Percentiles rank a stretch among this genome's conserved stretches.
Conservation (phyloP, 805 yeast species). For the Saccharomycopsis sp. region DNA sequence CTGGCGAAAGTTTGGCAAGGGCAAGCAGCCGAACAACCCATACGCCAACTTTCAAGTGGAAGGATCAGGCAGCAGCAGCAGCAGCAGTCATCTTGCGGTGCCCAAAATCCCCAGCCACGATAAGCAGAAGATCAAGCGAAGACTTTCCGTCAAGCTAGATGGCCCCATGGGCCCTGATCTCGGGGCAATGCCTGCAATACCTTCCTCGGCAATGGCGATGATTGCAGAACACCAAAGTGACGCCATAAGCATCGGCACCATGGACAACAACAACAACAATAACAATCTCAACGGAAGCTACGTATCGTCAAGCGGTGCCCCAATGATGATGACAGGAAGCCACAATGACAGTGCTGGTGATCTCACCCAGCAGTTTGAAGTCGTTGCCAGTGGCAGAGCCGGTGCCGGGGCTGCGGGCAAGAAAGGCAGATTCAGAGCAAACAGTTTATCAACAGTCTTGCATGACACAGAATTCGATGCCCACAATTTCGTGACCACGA, state of each 20-base stretch:
- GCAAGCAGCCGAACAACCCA: conserved; percentile 10
- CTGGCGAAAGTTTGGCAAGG: conserved; percentile 17
- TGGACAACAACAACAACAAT: conserved; percentile 23
- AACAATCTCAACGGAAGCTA: too few relatives aligned
- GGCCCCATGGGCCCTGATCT: conserved; percentile 15
- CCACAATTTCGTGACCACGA: conserved; percentile 36
- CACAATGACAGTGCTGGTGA: too few relatives aligned
- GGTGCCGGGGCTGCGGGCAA: conserved; percentile 11
- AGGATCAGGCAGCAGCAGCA: not conserved
- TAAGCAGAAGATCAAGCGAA: conserved; percentile 18
- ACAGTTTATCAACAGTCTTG: conserved; percentile 27
- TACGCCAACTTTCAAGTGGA: conserved; percentile 18
- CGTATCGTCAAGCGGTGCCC: not conserved
- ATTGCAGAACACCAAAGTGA: conserved; percentile 12
- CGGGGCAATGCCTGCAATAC: conserved; percentile 17
- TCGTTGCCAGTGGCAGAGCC: conserved; percentile 10
- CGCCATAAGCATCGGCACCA: conserved; percentile 18
- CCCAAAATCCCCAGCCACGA: conserved; percentile 18
- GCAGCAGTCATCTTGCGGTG: too few relatives aligned
- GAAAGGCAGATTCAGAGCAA: conserved; percentile 23
- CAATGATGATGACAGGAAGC: too few relatives aligned
- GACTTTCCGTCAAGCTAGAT: conserved; percentile 18
- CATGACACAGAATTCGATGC: conserved; percentile 40
- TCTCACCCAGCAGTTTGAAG: not conserved
- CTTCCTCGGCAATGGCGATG: conserved; percentile 13